Evolutionary conservation across 192 early-diverging fungal species (phyloP).

Genomic region (Backusella morwellensis): DNA sequence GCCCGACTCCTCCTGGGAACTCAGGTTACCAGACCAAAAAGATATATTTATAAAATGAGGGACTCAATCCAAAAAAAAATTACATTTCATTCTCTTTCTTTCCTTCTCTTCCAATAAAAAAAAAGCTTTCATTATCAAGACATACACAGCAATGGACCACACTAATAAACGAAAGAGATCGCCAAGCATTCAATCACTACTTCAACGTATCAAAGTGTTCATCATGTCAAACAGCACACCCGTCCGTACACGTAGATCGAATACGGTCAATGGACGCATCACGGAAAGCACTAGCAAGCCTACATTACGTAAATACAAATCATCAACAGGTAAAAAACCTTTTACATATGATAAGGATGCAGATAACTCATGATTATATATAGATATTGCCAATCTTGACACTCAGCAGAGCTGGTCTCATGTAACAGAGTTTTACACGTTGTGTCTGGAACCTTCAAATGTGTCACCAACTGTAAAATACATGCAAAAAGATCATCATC

Average conservation of each 20-base stretch:
- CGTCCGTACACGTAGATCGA: not conserved
- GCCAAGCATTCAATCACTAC: not conserved
- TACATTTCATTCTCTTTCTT: not conserved
- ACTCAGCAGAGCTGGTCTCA: conserved; percentile 6
- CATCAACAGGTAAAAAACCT: not conserved
- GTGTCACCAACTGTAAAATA: not conserved
- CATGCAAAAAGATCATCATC: not conserved
- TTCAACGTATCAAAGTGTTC: not conserved
- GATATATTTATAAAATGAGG: not conserved
- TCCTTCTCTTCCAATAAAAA: not conserved
- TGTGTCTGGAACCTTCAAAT: not conserved
- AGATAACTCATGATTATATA: not conserved
- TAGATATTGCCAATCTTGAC: not conserved
- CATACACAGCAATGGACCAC: not conserved
- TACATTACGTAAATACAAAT: not conserved
- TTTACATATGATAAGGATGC: not conserved
- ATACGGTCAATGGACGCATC: not conserved
- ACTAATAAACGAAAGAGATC: not conserved
- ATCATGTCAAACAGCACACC: not conserved
- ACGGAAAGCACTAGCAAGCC: not conserved
- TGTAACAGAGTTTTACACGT: not conserved
- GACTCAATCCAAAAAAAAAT: not conserved
- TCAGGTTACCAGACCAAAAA: not conserved
- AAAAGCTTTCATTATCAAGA: not conserved
- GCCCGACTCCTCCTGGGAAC: conserved; percentile 1